phyloP scores from a whole-genome alignment of 495 filamentous ascomycete species.

The Parathielavia hyrcaniae region DNA sequence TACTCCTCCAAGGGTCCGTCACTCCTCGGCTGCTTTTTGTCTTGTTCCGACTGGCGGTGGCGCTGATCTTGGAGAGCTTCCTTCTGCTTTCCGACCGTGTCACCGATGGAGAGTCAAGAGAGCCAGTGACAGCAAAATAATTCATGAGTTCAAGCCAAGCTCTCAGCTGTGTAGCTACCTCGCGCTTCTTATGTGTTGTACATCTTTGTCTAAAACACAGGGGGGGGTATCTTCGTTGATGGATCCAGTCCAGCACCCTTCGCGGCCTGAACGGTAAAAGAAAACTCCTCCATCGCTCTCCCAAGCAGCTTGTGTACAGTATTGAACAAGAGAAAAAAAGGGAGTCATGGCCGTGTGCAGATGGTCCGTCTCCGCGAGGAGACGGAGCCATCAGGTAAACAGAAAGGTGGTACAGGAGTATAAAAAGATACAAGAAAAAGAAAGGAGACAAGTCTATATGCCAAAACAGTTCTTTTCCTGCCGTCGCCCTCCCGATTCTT shows the following conservation, averaged over 20 bases:
- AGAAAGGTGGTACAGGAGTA: slow-evolving; percentile 14
- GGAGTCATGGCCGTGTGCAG: slow-evolving; percentile 21
- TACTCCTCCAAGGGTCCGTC: not conserved
- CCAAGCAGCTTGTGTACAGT: slow-evolving; percentile 30
- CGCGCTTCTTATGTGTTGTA: slow-evolving; percentile 41
- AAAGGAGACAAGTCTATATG: slow-evolving; percentile 43
- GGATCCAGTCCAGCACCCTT: slow-evolving; percentile 44
- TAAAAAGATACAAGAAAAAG: slow-evolving; percentile 23
- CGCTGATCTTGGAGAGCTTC: not conserved
- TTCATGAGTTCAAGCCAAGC: slow-evolving; percentile 4
- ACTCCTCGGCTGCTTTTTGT: not conserved
- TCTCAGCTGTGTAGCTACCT: slow-evolving; percentile 40
- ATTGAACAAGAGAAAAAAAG: slow-evolving; percentile 22
- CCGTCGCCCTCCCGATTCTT: slow-evolving; percentile 28
- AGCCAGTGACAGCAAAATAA: slow-evolving; percentile 2
- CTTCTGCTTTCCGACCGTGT: not conserved
- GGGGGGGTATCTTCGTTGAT: slow-evolving; percentile 45
- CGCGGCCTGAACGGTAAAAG: slow-evolving; percentile 25
- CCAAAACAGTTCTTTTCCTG: slow-evolving; percentile 35
- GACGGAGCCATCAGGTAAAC: slow-evolving; percentile 14
- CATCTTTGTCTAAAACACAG: slow-evolving; percentile 41
- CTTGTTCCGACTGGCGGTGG: not conserved
- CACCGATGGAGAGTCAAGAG: not conserved
- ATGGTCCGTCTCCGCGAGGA: slow-evolving; percentile 30
- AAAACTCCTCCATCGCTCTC: slow-evolving; percentile 24